These are phyloP conservation scores for Monosporascus sp. DNA, from an alignment of 2,329 filamentous ascomycete species.

Conservation along the genomic window DNA sequence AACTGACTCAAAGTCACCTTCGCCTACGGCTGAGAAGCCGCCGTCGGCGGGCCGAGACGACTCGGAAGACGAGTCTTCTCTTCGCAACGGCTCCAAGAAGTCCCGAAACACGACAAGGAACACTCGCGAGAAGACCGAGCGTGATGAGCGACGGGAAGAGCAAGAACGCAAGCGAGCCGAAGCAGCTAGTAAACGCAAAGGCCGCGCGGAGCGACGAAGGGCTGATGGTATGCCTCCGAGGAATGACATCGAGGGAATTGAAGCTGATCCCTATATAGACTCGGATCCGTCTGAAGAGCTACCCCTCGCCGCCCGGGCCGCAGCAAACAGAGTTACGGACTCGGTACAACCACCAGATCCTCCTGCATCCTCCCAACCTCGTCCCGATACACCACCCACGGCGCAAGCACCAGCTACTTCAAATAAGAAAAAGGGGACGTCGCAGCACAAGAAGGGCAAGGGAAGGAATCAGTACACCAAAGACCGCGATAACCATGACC, in stretches of 20 bases:
- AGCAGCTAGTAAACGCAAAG: conserved; percentile 73
- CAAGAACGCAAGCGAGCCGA: conserved; percentile 69
- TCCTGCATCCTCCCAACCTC: conserved; percentile 39
- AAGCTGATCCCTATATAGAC: conserved; percentile 46
- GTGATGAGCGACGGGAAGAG: conserved; percentile 71
- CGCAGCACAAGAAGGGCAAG: conserved; percentile 61
- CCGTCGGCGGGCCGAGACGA: conserved; percentile 49
- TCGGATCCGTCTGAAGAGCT: conserved; percentile 68
- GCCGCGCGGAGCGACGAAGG: conserved; percentile 72
- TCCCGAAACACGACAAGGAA: conserved; percentile 52
- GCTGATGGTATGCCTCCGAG: conserved; percentile 60
- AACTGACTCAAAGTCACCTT: conserved; percentile 69
- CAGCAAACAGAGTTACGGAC: conserved; percentile 26
- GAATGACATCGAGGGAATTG: conserved; percentile 21
- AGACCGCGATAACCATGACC: conserved; percentile 56
- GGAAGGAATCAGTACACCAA: conserved; percentile 81
- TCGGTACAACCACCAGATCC: conserved; percentile 32
- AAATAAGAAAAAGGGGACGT: conserved; percentile 55
- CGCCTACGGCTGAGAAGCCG: conserved; percentile 47
- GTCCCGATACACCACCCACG: conserved; percentile 43
- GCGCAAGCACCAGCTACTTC: conserved; percentile 35
- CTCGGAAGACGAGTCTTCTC: conserved; percentile 69
- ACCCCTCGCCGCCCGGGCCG: conserved; percentile 41
- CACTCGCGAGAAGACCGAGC: conserved; percentile 58
- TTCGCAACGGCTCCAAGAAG: conserved; percentile 52